These are phyloP conservation scores for Puccinellia tenuiflora DNA, from an alignment of 176 grass and related monocot species.

Conservation along the genomic window DNA sequence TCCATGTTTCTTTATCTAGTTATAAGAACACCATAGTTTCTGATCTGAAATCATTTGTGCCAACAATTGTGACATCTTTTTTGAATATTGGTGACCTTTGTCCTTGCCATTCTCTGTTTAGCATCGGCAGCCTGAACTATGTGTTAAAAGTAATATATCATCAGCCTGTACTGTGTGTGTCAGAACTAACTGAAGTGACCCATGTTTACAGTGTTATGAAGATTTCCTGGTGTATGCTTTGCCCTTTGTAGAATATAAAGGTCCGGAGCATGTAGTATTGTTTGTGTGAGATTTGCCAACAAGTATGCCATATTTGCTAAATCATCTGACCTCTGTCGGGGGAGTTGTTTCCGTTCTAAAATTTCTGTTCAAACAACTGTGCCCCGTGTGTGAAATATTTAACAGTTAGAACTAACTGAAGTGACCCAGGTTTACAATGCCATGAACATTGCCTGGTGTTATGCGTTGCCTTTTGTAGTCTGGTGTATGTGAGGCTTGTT, in stretches of 20 bases:
- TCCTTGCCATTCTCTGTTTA: background rate
- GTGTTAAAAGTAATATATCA: background rate
- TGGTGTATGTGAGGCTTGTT: background rate
- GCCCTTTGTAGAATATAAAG: background rate
- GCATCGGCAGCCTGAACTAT: background rate
- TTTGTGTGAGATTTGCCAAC: background rate
- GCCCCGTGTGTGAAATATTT: too few species aligned
- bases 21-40: slow-evolving; percentile 18
- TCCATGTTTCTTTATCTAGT: slow-evolving; percentile 25
- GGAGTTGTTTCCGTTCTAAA: too few species aligned
- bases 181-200: background rate
- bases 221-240: background rate
- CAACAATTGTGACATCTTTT: background rate
- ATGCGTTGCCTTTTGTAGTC: background rate
- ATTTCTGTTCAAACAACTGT: too few species aligned
- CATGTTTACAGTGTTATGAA: background rate
- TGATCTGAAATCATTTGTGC: slow-evolving; percentile 18
- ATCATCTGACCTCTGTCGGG: too few species aligned
- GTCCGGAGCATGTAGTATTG: background rate
- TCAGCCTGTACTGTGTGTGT: background rate
- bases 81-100: background rate
- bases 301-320: too few species aligned
- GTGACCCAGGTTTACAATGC: background rate
- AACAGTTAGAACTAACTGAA: too few species aligned
- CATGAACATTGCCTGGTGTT: background rate